Conservation (phyloP, 257 asterid species). For the Plantago elongata region DNA sequence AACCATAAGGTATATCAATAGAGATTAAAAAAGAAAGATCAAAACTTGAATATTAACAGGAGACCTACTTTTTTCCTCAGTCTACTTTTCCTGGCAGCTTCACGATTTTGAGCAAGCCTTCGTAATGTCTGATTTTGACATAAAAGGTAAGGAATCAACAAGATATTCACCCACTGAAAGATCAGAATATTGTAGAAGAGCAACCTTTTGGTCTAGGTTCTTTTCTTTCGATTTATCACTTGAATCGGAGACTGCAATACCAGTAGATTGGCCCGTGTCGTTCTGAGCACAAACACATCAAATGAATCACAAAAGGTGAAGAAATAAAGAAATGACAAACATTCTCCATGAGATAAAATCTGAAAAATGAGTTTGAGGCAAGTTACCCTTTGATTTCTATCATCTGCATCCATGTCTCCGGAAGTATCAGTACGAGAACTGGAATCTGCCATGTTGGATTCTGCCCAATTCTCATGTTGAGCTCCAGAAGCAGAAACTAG, state of each 20-base stretch:
- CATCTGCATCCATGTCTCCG: conserved; percentile 70
- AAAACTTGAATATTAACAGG: neutral
- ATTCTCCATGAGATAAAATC: neutral
- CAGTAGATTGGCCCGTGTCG: conserved; percentile 55
- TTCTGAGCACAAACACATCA: conserved; percentile 39
- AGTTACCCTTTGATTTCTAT: conserved; percentile 54
- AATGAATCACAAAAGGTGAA: conserved; percentile 1
- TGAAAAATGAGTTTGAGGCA: neutral
- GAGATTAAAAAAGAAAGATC: neutral
- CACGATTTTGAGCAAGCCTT: conserved; percentile 92
- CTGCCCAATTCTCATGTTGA: conserved; percentile 81
- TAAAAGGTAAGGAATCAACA: conserved; percentile 19
- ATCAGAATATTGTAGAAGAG: neutral
- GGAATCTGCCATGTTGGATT: conserved; percentile 81
- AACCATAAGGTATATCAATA: neutral
- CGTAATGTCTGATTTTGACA: conserved; percentile 53
- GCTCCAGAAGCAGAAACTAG: conserved; percentile 36
- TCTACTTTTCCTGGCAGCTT: conserved; percentile 95
- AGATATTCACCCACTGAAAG: conserved; percentile 10
- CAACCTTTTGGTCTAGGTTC: conserved; percentile 68
- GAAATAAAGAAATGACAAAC: neutral
- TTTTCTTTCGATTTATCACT: conserved; percentile 76
- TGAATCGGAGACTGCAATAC: conserved; percentile 48
- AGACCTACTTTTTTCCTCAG: conserved; percentile 78
- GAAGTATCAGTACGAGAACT: conserved; percentile 80